Conservation (phyloP, 768 basidiomycete species). For the Leccinum ochraceum region DNA sequence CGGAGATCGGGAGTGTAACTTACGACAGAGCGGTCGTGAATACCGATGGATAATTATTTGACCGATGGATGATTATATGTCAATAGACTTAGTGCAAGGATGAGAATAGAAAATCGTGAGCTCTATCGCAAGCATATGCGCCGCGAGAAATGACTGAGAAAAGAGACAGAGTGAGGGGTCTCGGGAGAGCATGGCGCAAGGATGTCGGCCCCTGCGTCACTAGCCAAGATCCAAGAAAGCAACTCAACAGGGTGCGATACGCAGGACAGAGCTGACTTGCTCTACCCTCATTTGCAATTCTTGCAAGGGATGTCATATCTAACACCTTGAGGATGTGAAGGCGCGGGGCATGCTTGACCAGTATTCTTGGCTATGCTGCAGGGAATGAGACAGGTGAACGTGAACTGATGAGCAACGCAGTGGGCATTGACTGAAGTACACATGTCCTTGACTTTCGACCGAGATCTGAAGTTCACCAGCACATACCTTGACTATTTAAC, state of each 20-base stretch:
- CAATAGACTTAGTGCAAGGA: background rate
- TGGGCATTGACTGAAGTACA: constrained; percentile 10
- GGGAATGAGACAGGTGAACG: background rate
- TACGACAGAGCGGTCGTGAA: background rate
- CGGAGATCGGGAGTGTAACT: background rate
- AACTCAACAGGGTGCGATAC: background rate
- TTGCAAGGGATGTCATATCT: constrained; percentile 9
- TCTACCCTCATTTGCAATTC: constrained; percentile 9
- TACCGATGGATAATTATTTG: background rate
- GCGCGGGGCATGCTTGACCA: background rate
- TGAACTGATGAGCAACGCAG: constrained; percentile 3
- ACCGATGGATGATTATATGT: background rate
- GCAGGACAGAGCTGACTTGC: background rate
- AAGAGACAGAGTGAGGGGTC: background rate
- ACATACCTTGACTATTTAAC: constrained; percentile 25
- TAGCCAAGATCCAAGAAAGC: background rate
- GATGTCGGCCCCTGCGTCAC: background rate
- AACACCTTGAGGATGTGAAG: fast-evolving
- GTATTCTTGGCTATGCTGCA: background rate
- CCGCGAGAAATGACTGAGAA: background rate
- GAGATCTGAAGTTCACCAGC: constrained; percentile 8
- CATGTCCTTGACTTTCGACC: constrained; percentile 17
- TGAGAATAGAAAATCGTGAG: background rate
- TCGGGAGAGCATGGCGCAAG: background rate
- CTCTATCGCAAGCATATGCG: background rate